Evolutionary conservation across 179 eudicot genomes (phyloP).

Genomic region (Drosera spatulata): DNA sequence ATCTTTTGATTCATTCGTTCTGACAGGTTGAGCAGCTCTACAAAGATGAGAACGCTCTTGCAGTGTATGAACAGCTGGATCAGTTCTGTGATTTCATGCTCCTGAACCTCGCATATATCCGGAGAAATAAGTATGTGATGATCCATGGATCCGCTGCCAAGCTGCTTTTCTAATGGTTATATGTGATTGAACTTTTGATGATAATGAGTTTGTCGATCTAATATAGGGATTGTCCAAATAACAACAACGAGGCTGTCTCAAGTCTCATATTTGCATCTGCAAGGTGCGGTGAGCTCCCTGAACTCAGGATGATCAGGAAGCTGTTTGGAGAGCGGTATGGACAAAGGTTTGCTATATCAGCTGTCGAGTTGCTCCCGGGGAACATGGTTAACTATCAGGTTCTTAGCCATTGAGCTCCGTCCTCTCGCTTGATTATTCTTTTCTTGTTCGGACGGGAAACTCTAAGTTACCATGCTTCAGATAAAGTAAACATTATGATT

Average conservation of each 20-base stretch:
- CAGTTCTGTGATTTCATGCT: slow-evolving; percentile 55
- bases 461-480: too few relatives aligned
- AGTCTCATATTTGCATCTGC: slow-evolving; percentile 69
- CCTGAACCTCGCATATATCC: slow-evolving; percentile 47
- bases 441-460: not conserved
- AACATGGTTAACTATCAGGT: slow-evolving; percentile 68
- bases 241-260: slow-evolving; percentile 65
- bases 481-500: too few relatives aligned
- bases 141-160: too few relatives aligned
- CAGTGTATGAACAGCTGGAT: slow-evolving; percentile 45
- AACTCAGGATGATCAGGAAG: slow-evolving; percentile 46
- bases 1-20: too few relatives aligned
- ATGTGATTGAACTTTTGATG: too few relatives aligned
- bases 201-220: too few relatives aligned
- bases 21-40: slow-evolving; percentile 51
- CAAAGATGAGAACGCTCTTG: slow-evolving; percentile 37
- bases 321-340: slow-evolving; percentile 74
- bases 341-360: slow-evolving; percentile 22
- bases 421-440: not conserved
- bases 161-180: too few relatives aligned
- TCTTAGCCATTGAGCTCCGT: too few relatives aligned
- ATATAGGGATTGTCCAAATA: slow-evolving; percentile 42
- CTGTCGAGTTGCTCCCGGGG: slow-evolving; percentile 58
- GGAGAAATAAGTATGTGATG: slow-evolving; percentile 40
- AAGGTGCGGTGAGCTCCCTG: slow-evolving; percentile 62